A percentile compares a stretch with the other conserved stretches of the same genome.
phyloP scores from a whole-genome alignment of 2,329 filamentous ascomycete genomes.

The Cladosporium cucumerinum region DNA sequence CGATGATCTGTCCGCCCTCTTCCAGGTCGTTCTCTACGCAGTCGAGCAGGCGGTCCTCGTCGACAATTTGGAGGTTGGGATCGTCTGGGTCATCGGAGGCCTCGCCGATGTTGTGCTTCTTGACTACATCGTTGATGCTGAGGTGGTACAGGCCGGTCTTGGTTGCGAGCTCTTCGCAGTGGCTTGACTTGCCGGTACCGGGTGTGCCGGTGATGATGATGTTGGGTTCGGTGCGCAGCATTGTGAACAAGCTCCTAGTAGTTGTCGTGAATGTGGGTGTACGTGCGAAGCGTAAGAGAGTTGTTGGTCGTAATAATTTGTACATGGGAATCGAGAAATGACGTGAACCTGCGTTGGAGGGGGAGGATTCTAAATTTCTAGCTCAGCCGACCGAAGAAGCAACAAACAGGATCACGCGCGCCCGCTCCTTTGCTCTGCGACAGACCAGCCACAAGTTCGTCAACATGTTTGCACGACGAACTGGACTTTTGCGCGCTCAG shows the following conservation, averaged over 20 bases:
- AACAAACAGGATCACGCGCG: slow-evolving; percentile 1
- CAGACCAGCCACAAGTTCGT: not conserved
- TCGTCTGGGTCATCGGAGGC: slow-evolving; percentile 72
- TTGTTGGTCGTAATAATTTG: not conserved
- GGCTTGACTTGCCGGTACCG: slow-evolving; percentile 91
- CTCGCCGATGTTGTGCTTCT: slow-evolving; percentile 82
- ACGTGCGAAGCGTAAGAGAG: not conserved
- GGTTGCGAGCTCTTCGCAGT: slow-evolving; percentile 76
- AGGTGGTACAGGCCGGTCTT: slow-evolving; percentile 76
- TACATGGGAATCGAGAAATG: not conserved
- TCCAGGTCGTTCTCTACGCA: slow-evolving; percentile 78
- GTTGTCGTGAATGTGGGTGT: not conserved
- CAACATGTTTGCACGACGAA: slow-evolving; percentile 13
- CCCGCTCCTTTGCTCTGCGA: not conserved
- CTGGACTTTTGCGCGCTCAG: slow-evolving; percentile 16
- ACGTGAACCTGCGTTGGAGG: not conserved
- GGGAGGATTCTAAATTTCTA: not conserved
- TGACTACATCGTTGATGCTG: slow-evolving; percentile 86
- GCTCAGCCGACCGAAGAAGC: not conserved
- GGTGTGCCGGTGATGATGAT: slow-evolving; percentile 95
- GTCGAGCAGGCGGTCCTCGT: slow-evolving; percentile 90
- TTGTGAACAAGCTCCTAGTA: slow-evolving; percentile 22
- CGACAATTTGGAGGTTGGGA: slow-evolving; percentile 84
- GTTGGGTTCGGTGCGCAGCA: slow-evolving; percentile 62
- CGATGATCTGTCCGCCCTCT: slow-evolving; percentile 80